These are phyloP conservation scores for Boletus subcaerulescens DNA, from an alignment of 768 basidiomycete genomes.

Conservation along the genomic window DNA sequence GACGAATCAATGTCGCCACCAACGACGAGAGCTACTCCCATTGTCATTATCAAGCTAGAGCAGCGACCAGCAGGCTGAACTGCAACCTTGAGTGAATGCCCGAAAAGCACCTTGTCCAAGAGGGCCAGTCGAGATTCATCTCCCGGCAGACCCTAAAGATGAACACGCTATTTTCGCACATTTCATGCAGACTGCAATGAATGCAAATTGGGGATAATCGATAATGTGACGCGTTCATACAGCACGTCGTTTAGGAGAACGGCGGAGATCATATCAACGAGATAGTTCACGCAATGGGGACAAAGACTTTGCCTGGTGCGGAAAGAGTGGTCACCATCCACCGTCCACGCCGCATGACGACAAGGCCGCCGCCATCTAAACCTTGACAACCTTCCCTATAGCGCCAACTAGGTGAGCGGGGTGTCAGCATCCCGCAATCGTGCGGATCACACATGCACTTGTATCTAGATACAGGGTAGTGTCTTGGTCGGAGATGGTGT, in stretches of 20 bases:
- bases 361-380: neutral
- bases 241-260: neutral
- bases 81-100: neutral
- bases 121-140: neutral
- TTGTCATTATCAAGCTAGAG: neutral
- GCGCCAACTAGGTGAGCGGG: neutral
- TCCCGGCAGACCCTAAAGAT: neutral
- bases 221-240: neutral
- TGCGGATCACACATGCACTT: constrained; percentile 17
- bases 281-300: constrained; percentile 2
- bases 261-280: constrained; percentile 6
- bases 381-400: constrained; percentile 4
- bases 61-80: neutral
- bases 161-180: neutral
- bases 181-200: neutral
- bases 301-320: neutral
- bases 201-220: neutral
- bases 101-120: neutral
- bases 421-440: constrained; percentile 20
- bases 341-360: constrained; percentile 7
- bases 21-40: neutral
- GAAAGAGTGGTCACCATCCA: neutral
- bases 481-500: constrained; percentile 20
- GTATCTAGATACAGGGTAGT: constrained; percentile 13
- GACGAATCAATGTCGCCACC: neutral